These are phyloP conservation scores for Ceratocystiopsis sp. DNA, from an alignment of 2,329 filamentous ascomycete genomes.

Conservation along the genomic window DNA sequence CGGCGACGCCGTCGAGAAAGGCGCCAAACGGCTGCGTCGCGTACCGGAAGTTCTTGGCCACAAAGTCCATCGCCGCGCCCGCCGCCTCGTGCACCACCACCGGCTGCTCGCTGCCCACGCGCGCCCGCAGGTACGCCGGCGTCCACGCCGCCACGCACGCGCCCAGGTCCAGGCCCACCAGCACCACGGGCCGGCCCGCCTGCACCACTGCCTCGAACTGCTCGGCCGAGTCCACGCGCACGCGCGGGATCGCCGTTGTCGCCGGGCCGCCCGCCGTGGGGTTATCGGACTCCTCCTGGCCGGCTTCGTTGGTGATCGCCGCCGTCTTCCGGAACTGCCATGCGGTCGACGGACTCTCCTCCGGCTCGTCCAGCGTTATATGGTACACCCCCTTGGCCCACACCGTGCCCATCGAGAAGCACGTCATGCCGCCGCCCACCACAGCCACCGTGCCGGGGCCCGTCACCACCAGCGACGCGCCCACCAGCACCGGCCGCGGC, in stretches of 20 bases:
- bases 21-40: slow-evolving; percentile 46
- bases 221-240: slow-evolving; percentile 30
- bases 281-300: too few species aligned
- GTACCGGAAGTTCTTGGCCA: slow-evolving; percentile 68
- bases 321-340: slow-evolving; percentile 1
- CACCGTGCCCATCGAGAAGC: slow-evolving; percentile 78
- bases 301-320: slow-evolving; percentile 2
- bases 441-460: slow-evolving; percentile 37
- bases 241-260: slow-evolving; percentile 26
- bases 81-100: slow-evolving; percentile 58
- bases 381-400: slow-evolving; percentile 52
- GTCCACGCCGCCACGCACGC: slow-evolving; percentile 52
- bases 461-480: slow-evolving; percentile 38
- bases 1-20: slow-evolving; percentile 44
- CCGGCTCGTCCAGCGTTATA: too few species aligned
- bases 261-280: too few species aligned
- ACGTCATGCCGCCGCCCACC: slow-evolving; percentile 67
- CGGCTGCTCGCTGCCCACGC: slow-evolving; percentile 43
- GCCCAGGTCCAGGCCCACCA: slow-evolving; percentile 51
- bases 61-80: slow-evolving; percentile 58
- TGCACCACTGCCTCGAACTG: slow-evolving; percentile 45
- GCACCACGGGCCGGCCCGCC: slow-evolving; percentile 42
- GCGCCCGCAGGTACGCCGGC: slow-evolving; percentile 45
- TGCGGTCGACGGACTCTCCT: background rate
- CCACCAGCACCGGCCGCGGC: slow-evolving; percentile 50